These are phyloP conservation scores for Sherardia arvensis DNA, from an alignment of 257 asterid species.

Conservation along the genomic window DNA sequence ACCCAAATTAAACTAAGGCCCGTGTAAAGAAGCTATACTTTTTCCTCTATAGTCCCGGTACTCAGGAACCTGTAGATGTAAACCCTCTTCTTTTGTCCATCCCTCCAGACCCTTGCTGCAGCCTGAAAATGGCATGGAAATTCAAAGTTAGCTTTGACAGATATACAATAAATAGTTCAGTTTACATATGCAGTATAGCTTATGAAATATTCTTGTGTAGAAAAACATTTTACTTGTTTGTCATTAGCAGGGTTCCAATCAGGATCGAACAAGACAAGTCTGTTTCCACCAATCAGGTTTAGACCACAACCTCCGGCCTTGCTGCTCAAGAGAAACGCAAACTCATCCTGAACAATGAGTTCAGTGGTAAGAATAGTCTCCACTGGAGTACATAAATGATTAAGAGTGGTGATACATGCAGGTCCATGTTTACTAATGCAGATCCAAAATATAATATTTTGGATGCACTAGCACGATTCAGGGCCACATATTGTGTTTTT, in stretches of 20 bases:
- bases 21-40: slow-evolving; percentile 34
- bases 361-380: slow-evolving; percentile 10
- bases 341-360: slow-evolving; percentile 62
- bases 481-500: no score
- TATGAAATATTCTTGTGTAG: neutral
- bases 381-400: slow-evolving; percentile 10
- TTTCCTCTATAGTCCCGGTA: slow-evolving; percentile 96
- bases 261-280: slow-evolving; percentile 93
- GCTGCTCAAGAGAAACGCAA: slow-evolving; percentile 95
- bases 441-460: no score
- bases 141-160: neutral
- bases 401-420: no score
- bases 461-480: no score
- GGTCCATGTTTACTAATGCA: no score
- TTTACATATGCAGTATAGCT: neutral
- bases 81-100: slow-evolving; percentile 98
- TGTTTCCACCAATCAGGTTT: slow-evolving; percentile 90
- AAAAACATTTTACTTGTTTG: slow-evolving; percentile 57
- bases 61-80: slow-evolving; percentile 90
- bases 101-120: slow-evolving; percentile 99
- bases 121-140: slow-evolving; percentile 48
- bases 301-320: slow-evolving; percentile 99
- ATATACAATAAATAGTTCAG: neutral
- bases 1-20: slow-evolving; percentile 3
- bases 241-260: slow-evolving; percentile 99